Base-by-base conservation (phyloP, 441 rosid species). In the Adansonia gregorii region DNA sequence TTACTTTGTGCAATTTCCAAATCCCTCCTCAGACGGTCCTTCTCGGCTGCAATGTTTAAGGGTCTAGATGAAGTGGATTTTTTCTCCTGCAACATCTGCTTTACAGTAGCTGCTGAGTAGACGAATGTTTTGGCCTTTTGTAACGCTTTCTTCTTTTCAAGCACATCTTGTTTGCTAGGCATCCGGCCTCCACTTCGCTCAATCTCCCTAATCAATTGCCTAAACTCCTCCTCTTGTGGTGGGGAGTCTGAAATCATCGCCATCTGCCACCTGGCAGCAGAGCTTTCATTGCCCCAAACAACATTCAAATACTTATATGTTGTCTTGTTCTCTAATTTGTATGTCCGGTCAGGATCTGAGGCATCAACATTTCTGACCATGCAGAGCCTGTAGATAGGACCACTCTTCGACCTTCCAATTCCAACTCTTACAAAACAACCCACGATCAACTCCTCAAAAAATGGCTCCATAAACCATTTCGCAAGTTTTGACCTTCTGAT, bases 261-360 rank as follows among this genome's bases (percentile, higher is more conserved):
- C 98, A 94, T 96, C 86, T 96, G 97, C 99, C 98, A 94, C 83
- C 98, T 88, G 45, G 99, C 99, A 24, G 99, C 97, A 2, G 99
- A 89, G 81, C 76, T 86, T 65, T 94, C 98, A 77, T 89, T 90
- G 15, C 99, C 98, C 99, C 98, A 94, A 31, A 84, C 73, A 66
- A 89, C 92, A 67, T 93, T 94, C 81, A 96, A 87, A 81, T 96
- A 96, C 87, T 94, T 96, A 51, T 83, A 82, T 0, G 98, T 94
- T 54, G 83, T 88, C 81, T 91, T 96, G 81, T 89, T 93, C 85
- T 94, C 99, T 59, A 94, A 86, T 79, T 88, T 94, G 91, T 96
- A 96, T 24, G 78, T 82, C 75, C 89, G 86, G 46, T 94, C 91
- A 8, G 98, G 93, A 22, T 93, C 97, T 0, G 94, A 87, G 35